Base-by-base conservation (phyloP, 768 basidiomycete genomes). In the Suillus luteus region DNA sequence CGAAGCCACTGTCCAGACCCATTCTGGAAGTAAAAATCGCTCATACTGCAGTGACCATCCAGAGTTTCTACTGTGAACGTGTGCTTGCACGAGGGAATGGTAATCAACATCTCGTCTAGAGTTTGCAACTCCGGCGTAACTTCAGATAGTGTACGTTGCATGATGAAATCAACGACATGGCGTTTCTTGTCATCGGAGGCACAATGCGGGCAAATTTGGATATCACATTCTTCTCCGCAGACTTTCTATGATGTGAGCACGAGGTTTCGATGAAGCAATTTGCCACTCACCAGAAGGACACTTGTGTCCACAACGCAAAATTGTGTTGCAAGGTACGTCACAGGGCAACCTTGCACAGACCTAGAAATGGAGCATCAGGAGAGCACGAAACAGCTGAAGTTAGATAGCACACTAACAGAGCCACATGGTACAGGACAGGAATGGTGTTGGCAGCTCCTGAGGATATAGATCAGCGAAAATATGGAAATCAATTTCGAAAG, bases 21-120 rank as follows among this genome's bases (percentile, higher is more conserved):
- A 4, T 79, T 73, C 58, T 71, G 69, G 1, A 62, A 66, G 70
- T 91, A 91, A 68, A 82, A 87, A 4, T 83, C 79, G 0, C 59
- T 54, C 73, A 91, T 78, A 15, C 75, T 69, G 65, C 83, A 85
- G 49, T 80, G 76, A 0, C 88, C 89, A 66, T 92, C 90, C 22
- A 92, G 78, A 0, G 87, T 88, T 70, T 89, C 89, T 17, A 89
- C 83, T 0, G 90, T 91, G 71, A 92, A 90, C 2, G 82, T 73
- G 71, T 92, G 90, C 0, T 81, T 66, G 69, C 90, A 91, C 19
- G 75, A 75, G 0, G 85, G 84, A 48, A 90, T 78, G 1, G 88
- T 87, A 68, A 91, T 86, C 59, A 86, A 68, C 12, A 85, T 71
- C 43, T 86, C 82, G 64, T 85, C 83, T 37, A 84, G 55, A 2